Evolutionary conservation across 208 protist species (phyloP).

Genomic region (Pavlovales sp.): DNA sequence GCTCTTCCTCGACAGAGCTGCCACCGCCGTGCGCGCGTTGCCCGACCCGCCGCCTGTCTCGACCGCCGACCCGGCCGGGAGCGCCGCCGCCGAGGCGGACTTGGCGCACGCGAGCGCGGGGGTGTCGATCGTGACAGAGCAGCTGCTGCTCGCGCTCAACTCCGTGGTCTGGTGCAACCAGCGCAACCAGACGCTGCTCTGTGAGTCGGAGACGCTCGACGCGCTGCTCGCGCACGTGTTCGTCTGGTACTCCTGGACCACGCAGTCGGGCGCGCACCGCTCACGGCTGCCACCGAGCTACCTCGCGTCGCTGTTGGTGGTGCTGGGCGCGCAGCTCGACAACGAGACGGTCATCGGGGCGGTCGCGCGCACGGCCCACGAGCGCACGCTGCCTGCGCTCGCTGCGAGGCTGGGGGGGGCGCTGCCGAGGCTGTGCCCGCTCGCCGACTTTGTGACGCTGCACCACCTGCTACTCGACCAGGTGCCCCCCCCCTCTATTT

Average conservation of each 20-base stretch:
- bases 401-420: too few species aligned
- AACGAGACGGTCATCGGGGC: background rate
- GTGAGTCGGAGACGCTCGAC: background rate
- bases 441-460: background rate
- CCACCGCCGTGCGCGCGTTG: background rate
- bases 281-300: background rate
- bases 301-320: background rate
- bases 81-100: too few species aligned
- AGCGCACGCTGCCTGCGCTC: background rate
- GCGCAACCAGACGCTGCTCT: background rate
- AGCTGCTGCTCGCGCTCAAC: conserved; percentile 14
- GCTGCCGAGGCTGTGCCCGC: background rate
- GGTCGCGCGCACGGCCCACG: background rate
- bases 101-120: too few species aligned
- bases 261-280: background rate
- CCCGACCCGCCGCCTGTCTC: too few species aligned
- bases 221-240: background rate
- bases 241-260: background rate
- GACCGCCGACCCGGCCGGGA: background rate
- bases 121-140: background rate
- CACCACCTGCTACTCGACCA: background rate
- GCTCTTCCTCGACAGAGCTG: background rate
- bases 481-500: too few species aligned
- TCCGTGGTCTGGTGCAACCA: background rate
- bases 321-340: conserved; percentile 20